Percentiles rank a stretch among this genome's conserved stretches.
These are phyloP conservation scores for Hymenochaete sp. DNA, from an alignment of 1,284 basidiomycete genomes.

Conservation along the genomic window DNA sequence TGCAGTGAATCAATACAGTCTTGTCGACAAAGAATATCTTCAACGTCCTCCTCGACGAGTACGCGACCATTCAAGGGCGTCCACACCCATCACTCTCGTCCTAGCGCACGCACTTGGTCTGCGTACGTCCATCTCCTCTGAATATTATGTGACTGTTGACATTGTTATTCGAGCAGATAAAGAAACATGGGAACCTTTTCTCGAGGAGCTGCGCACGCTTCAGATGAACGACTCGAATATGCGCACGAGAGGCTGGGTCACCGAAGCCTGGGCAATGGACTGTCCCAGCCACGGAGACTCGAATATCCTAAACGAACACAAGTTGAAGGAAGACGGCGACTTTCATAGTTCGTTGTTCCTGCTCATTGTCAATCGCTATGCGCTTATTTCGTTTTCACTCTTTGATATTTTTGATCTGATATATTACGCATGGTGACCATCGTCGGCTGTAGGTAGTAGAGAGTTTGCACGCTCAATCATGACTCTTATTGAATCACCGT, in stretches of 20 bases:
- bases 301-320: slow-evolving; percentile 15
- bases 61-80: not conserved
- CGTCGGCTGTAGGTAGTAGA: not conserved
- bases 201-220: slow-evolving; percentile 12
- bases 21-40: not conserved
- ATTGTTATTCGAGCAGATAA: slow-evolving; percentile 8
- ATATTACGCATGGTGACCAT: too few species aligned
- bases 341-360: not conserved
- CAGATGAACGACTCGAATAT: not conserved
- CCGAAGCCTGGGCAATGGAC: slow-evolving; percentile 19
- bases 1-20: not conserved
- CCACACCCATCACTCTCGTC: slow-evolving; percentile 1
- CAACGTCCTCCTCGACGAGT: not conserved
- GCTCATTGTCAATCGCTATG: too few species aligned
- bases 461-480: slow-evolving; percentile 7
- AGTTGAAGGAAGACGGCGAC: not conserved
- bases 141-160: not conserved
- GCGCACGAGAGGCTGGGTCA: slow-evolving; percentile 2
- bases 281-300: slow-evolving; percentile 19
- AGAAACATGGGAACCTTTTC: slow-evolving; percentile 19
- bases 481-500: not conserved
- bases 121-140: too few species aligned
- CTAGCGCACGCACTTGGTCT: slow-evolving; percentile 10
- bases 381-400: not conserved
- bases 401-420: not conserved